These are phyloP conservation scores for Phycomyces nitens DNA, from an alignment of 192 early-diverging fungal species.

Conservation along the genomic window DNA sequence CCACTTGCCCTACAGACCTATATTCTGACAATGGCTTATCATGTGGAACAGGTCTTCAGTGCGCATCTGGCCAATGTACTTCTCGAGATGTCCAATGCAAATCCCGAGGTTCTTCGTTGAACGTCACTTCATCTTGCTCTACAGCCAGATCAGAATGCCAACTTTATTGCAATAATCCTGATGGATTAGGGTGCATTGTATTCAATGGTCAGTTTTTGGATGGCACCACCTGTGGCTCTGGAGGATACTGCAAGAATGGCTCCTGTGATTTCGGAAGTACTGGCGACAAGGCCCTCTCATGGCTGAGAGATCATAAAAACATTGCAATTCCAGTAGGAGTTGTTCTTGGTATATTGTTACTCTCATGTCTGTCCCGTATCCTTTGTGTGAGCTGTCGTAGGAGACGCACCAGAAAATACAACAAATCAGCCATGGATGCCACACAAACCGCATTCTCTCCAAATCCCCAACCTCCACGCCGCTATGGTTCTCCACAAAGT, in stretches of 20 bases:
- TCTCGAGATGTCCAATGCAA: conserved; percentile 70
- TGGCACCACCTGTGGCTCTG: conserved; percentile 70
- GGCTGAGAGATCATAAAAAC: conserved; percentile 31
- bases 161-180: conserved; percentile 60
- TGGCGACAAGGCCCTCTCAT: not conserved
- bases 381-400: not conserved
- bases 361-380: conserved; percentile 1
- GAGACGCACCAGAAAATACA: not conserved
- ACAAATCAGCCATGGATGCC: not conserved
- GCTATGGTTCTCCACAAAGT: not conserved
- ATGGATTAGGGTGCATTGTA: conserved; percentile 43
- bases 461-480: not conserved
- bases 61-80: conserved; percentile 75
- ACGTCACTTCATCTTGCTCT: conserved; percentile 57
- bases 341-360: conserved; percentile 30
- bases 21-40: conserved; percentile 61
- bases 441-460: not conserved
- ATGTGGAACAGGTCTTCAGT: conserved; percentile 62
- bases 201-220: conserved; percentile 67
- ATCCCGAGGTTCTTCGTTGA: conserved; percentile 53
- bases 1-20: conserved; percentile 70
- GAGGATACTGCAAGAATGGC: conserved; percentile 61
- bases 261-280: conserved; percentile 30
- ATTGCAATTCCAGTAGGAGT: conserved; percentile 38
- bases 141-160: conserved; percentile 55